Evolutionary conservation across 768 basidiomycete species (phyloP).

Genomic region (Leccinum uliginosum): DNA sequence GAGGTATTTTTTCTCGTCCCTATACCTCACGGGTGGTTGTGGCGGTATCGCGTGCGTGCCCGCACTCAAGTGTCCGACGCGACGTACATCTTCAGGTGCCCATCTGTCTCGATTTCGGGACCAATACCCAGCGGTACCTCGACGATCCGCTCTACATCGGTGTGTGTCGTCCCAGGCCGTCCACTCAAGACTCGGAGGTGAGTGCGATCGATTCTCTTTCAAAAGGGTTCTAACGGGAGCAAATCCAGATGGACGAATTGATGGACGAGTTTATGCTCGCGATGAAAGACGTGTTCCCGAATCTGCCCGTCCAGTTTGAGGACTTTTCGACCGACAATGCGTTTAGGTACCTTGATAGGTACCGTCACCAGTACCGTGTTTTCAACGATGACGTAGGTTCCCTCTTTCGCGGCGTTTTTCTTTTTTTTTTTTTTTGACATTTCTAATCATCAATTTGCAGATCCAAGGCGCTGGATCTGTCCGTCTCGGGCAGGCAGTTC

Average conservation of each 20-base stretch:
- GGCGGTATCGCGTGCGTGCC: conserved; percentile 76
- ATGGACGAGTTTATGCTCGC: conserved; percentile 76
- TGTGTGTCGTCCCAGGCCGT: conserved; percentile 51
- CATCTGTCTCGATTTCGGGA: conserved; percentile 71
- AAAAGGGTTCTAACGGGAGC: neutral
- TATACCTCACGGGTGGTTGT: conserved; percentile 83
- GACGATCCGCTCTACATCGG: conserved; percentile 77
- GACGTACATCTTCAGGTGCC: conserved; percentile 38
- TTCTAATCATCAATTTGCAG: conserved; percentile 24
- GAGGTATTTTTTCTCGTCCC: conserved; percentile 73
- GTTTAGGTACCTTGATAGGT: conserved; percentile 66
- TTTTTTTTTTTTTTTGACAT: neutral
- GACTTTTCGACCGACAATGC: conserved; percentile 79
- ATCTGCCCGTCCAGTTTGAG: conserved; percentile 68
- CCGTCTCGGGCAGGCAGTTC: conserved; percentile 36
- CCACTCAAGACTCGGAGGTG: conserved; percentile 40
- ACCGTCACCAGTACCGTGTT: conserved; percentile 51
- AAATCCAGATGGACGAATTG: conserved; percentile 60
- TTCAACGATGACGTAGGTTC: conserved; percentile 71
- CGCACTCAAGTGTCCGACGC: conserved; percentile 41
- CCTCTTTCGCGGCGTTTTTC: neutral
- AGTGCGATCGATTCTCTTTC: neutral
- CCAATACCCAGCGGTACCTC: conserved; percentile 63
- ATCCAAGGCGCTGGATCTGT: conserved; percentile 75
- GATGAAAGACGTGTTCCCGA: conserved; percentile 60